Conservation (phyloP, 176 grass and related monocot genomes). For the Triticum aestivum region IWGSC_CS_RefSeq_v2.1 NC_057795.1:328392197-328392696, state of each 20-base stretch:
- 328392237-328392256: conserved; percentile 82
- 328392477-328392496: neutral
- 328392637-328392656: neutral
- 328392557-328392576: neutral
- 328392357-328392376: neutral
- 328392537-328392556: neutral
- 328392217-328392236: conserved; percentile 75
- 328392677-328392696: conserved; percentile 1
- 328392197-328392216: conserved; percentile 91
- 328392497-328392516: neutral
- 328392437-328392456: neutral
- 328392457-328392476: conserved; percentile 15
- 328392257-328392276: conserved; percentile 91
- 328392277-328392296: conserved; percentile 96
- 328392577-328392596: neutral
- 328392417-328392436: neutral
- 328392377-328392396: neutral
- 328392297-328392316: conserved; percentile 32
- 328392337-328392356: neutral
- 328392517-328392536: neutral
- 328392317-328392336: conserved; percentile 1
- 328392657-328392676: neutral
- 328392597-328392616: neutral
- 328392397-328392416: neutral
- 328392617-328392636: neutral